A percentile compares a stretch with the other conserved stretches of the same genome.
These are phyloP conservation scores for Salicornia ramosissima DNA, from an alignment of 148 eudicot genomes.

Conservation along the genomic window DNA sequence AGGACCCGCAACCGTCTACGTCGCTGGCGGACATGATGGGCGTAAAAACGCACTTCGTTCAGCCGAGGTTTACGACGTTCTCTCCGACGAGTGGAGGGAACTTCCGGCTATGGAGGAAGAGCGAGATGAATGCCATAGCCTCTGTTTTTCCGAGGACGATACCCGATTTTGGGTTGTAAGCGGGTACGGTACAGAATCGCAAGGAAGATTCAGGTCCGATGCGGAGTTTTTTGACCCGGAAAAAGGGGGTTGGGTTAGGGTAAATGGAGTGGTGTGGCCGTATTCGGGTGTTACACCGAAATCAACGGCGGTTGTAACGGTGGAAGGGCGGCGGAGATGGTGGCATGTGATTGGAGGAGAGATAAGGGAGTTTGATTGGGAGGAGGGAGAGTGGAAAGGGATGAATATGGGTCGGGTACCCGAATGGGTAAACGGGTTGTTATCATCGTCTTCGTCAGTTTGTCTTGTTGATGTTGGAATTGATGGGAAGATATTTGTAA, in stretches of 20 bases:
- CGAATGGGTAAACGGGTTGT: slow-evolving; percentile 8
- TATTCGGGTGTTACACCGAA: slow-evolving; percentile 19
- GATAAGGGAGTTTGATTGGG: slow-evolving; percentile 30
- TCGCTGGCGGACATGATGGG: slow-evolving; percentile 47
- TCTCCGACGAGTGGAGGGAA: slow-evolving; percentile 23
- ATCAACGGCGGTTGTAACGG: background rate
- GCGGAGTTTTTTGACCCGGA: slow-evolving; percentile 27
- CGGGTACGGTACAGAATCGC: slow-evolving; percentile 38
- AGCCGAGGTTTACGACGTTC: slow-evolving; percentile 37
- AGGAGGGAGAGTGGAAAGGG: slow-evolving; percentile 25
- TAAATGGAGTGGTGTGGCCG: slow-evolving; percentile 34
- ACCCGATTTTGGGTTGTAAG: slow-evolving; percentile 29
- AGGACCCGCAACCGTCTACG: slow-evolving; percentile 19
- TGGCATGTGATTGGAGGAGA: slow-evolving; percentile 25
- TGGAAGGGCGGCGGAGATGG: slow-evolving; percentile 10
- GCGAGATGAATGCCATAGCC: slow-evolving; percentile 36
- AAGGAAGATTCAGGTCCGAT: slow-evolving; percentile 37
- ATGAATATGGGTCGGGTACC: slow-evolving; percentile 18
- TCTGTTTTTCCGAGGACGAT: background rate
- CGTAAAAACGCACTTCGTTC: slow-evolving; percentile 37
- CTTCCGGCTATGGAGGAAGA: slow-evolving; percentile 35
- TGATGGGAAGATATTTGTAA: slow-evolving; percentile 22
- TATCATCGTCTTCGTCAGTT: background rate
- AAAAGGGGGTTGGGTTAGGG: slow-evolving; percentile 10
- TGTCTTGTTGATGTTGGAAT: slow-evolving; percentile 10